Base-by-base conservation (phyloP, 805 yeast species). In the Hanseniaspora thailandica region DNA sequence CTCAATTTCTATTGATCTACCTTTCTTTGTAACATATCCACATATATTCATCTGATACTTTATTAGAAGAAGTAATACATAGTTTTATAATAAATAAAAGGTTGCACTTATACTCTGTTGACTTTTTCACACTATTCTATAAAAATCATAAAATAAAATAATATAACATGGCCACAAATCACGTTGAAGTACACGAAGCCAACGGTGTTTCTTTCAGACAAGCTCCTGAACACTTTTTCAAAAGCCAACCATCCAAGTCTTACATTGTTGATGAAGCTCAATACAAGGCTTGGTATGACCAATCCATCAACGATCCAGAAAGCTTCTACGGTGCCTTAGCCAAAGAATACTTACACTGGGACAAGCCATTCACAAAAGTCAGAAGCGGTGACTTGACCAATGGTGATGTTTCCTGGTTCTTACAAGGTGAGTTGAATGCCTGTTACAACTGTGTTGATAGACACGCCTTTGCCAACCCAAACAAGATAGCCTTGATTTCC, bases 401-500 rank as follows among this genome's bases (percentile, higher is more conserved):
- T 60, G 95, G 90, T 57, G 95, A 86, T 64, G 72, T 81, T 50
- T 87, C 97, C 35, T 93, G 97, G 97, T 93, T 93, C 64, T 70
- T 87, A 47, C 89, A 86, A 58, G 98, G 98, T 64, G 81, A 84
- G 71, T 76, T 90, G 65, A 93, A 93, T 65, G 98, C 98, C 39
- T 74, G 83, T 58, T 90, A 86, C 72, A 90, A 90, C 71, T 83
- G 93, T 68, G 95, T 90, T 58, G 98, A 90, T 69, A 80, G 97
- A 69, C 95, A 93, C 74, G 98, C 98, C 4, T 72, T 85, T 60
- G 77, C 76, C 59, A 83, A 80, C 64, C 97, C 98, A 44, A 76
- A 86, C 65, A 88, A 89, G 71, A 72, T 81, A 19, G 93, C 93
- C 54, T 72, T 85, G 45, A 82, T 93, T 61, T 90, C 86, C 69